These are phyloP conservation scores for Nemania diffusa DNA, from an alignment of 2,329 filamentous ascomycete genomes.

Conservation along the genomic window DNA sequence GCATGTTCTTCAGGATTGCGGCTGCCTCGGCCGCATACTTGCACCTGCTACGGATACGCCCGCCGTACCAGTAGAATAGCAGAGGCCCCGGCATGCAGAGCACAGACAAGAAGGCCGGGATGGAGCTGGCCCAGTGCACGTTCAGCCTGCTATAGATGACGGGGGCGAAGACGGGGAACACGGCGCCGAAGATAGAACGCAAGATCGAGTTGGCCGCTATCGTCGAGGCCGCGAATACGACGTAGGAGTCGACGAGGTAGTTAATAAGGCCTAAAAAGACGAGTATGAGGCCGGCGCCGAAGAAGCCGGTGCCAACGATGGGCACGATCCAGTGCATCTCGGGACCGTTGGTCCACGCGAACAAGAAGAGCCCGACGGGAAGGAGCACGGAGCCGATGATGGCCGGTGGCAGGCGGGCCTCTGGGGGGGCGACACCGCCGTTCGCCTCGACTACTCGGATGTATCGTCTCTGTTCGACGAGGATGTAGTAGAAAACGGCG, in stretches of 20 bases:
- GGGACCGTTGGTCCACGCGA: constrained; percentile 24
- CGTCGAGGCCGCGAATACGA: neutral
- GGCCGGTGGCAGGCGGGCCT: constrained; percentile 9
- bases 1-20: no score
- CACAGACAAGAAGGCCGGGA: constrained; percentile 77
- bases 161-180: constrained; percentile 65
- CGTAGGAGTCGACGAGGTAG: constrained; percentile 10
- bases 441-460: neutral
- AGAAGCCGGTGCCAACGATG: constrained; percentile 1
- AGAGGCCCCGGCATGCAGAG: constrained; percentile 77
- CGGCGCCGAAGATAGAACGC: neutral
- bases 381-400: constrained; percentile 1
- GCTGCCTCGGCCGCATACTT: no score
- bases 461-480: neutral
- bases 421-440: constrained; percentile 1
- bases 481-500: neutral
- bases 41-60: no score
- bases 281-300: constrained; percentile 13
- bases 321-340: constrained; percentile 15
- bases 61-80: constrained; percentile 71
- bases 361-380: constrained; percentile 23
- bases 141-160: constrained; percentile 67
- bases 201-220: neutral
- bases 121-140: constrained; percentile 76
- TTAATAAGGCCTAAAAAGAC: constrained; percentile 5